These are phyloP conservation scores for Pulveroboletus sp. DNA, from an alignment of 768 basidiomycete species.

Conservation along the genomic window DNA sequence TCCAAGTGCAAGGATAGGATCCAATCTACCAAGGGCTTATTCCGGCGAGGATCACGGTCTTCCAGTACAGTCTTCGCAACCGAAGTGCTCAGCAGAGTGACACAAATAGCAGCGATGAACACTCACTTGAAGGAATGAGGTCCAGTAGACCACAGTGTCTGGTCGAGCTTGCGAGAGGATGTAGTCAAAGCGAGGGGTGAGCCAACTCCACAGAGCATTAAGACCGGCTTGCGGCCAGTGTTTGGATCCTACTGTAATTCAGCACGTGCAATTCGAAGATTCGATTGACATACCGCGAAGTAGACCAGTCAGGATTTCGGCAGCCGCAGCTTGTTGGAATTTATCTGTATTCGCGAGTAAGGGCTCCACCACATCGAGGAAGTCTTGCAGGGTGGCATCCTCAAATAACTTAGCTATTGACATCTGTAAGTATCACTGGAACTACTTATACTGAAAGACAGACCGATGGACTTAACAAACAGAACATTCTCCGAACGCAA, in stretches of 20 bases:
- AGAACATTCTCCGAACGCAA: slow-evolving; percentile 50
- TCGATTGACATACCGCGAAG: slow-evolving; percentile 53
- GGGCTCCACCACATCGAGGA: slow-evolving; percentile 56
- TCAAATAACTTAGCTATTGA: slow-evolving; percentile 64
- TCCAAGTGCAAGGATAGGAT: slow-evolving; percentile 73
- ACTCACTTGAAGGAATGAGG: slow-evolving; percentile 47
- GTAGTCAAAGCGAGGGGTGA: slow-evolving; percentile 51
- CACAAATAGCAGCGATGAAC: background rate
- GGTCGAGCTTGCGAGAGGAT: slow-evolving; percentile 78
- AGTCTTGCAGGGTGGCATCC: slow-evolving; percentile 44
- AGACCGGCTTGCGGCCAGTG: slow-evolving; percentile 66
- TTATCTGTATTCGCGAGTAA: slow-evolving; percentile 65
- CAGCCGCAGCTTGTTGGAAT: slow-evolving; percentile 82
- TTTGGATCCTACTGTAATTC: slow-evolving; percentile 57
- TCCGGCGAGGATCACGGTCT: slow-evolving; percentile 78
- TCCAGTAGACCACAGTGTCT: slow-evolving; percentile 79
- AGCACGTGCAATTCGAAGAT: slow-evolving; percentile 4
- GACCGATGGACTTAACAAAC: slow-evolving; percentile 50
- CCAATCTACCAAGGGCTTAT: slow-evolving; percentile 69
- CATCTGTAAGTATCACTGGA: slow-evolving; percentile 35
- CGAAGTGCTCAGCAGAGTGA: slow-evolving; percentile 3
- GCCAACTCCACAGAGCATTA: slow-evolving; percentile 70
- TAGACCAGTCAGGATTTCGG: slow-evolving; percentile 69
- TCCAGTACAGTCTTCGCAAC: slow-evolving; percentile 46
- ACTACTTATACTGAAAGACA: slow-evolving; percentile 30